Base-by-base conservation (phyloP, 148 eudicot genomes). In the Heliamphora exappendiculata region DNA sequence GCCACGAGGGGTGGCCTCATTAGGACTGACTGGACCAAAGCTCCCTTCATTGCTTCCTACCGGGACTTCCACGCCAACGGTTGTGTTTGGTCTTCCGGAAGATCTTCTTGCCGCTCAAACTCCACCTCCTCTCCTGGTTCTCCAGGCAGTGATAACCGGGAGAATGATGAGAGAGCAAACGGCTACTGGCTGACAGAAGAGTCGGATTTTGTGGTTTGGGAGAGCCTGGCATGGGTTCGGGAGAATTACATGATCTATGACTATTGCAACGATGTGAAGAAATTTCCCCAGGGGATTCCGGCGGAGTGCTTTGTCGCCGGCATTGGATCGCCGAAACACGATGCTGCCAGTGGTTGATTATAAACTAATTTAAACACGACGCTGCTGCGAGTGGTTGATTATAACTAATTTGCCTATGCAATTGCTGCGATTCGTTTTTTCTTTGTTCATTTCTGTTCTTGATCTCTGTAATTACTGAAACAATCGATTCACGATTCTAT, bases 41-140 rank as follows among this genome's bases (percentile, higher is more conserved):
- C 81, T 60, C 81, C 81, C 14, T 78, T 78, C 63, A 64, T 33
- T 5, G 81, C 81, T 78, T 71, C 81, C 68, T 78, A 72, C 54
- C 24, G 47, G 64, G 60, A 71, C 24, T 78, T 78, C 62, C 63
- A 78, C 31, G 57, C 69, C 41, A 49, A 70, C 24, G 76, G 76
- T 5, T 78, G 80, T 31, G 54, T 71, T 37, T 78, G 75, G 75
- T 78, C 80, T 49, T 26, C 17, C 2, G 80, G 75, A 6, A 78
- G 70, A 78, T 78, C 80, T 34, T 78, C 80, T 10, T 78, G 80
- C 64, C 55, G 39, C 22, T 26, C 54, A 37, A 77, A 57, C n/a
- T 57, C 51, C 26, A 70, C 53, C 24, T 1, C 16, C 24, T 1
- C 16, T n/a, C 29, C 19, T 50, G 26, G 49, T 2, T 9, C 58